These are phyloP conservation scores for Actinidia arguta DNA, from an alignment of 179 eudicot genomes.

Conservation along the genomic window DNA sequence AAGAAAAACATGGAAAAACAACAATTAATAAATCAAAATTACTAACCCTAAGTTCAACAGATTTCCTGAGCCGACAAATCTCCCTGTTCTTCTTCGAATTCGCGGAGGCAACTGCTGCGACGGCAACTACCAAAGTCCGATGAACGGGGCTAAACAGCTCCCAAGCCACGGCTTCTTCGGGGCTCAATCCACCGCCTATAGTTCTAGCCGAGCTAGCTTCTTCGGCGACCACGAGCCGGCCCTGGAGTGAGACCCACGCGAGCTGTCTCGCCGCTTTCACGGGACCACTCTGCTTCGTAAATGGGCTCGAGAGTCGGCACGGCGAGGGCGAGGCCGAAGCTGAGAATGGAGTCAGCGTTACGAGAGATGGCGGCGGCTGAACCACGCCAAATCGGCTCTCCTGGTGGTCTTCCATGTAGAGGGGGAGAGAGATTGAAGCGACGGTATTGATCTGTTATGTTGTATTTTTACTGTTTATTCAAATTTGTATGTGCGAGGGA, in stretches of 20 bases:
- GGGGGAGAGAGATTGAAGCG: slow-evolving; percentile 2
- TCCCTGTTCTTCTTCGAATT: slow-evolving; percentile 56
- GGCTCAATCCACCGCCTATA: slow-evolving; percentile 49
- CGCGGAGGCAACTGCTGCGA: slow-evolving; percentile 68
- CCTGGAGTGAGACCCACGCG: slow-evolving; percentile 89
- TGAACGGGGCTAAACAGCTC: slow-evolving; percentile 88
- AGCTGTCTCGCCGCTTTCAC: slow-evolving; percentile 40
- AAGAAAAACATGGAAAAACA: not conserved
- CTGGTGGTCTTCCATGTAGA: slow-evolving; percentile 28
- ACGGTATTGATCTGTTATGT: not conserved
- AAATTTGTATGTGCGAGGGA: slow-evolving; percentile 12
- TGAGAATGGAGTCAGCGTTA: slow-evolving; percentile 54
- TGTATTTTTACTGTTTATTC: not conserved
- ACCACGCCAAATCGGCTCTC: slow-evolving; percentile 17
- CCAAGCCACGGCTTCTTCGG: slow-evolving; percentile 70
- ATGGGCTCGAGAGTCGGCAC: slow-evolving; percentile 79
- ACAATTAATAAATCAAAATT: not conserved
- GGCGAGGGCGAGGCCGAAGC: slow-evolving; percentile 39
- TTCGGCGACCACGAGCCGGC: slow-evolving; percentile 79
- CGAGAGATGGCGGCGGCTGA: slow-evolving; percentile 38
- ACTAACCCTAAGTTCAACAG: slow-evolving; percentile 84
- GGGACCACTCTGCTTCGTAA: slow-evolving; percentile 57
- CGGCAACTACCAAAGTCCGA: slow-evolving; percentile 71
- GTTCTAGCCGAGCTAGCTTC: slow-evolving; percentile 72
- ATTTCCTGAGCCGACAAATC: slow-evolving; percentile 52